Conservation (phyloP, 2,329 filamentous ascomycete species). For the Zasmidium angulare region DNA sequence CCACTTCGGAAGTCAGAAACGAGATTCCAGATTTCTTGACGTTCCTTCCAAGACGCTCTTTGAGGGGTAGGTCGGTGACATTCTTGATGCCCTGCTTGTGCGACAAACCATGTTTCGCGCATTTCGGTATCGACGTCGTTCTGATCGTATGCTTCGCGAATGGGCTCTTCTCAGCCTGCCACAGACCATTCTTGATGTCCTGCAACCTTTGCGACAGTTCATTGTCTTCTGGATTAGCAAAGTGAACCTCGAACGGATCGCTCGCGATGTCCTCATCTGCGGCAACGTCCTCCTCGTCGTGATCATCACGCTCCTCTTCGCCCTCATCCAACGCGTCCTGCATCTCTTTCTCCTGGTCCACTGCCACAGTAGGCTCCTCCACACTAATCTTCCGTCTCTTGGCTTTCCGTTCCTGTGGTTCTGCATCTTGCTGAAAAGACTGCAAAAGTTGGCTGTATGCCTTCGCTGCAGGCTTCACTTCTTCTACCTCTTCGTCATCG, state of each 20-base stretch:
- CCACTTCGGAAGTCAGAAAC: slow-evolving; percentile 52
- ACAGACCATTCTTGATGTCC: slow-evolving; percentile 50
- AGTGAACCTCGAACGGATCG: slow-evolving; percentile 79
- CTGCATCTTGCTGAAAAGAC: slow-evolving; percentile 48
- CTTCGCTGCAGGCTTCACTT: slow-evolving; percentile 29
- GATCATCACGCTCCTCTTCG: slow-evolving; percentile 43
- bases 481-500: slow-evolving; percentile 35
- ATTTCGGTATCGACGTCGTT: slow-evolving; percentile 20
- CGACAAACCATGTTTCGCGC: slow-evolving; percentile 5
- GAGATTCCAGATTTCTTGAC: slow-evolving; percentile 44
- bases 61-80: slow-evolving; percentile 57
- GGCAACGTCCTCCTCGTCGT: slow-evolving; percentile 47
- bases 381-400: slow-evolving; percentile 55
- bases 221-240: slow-evolving; percentile 65
- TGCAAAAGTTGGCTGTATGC: slow-evolving; percentile 60
- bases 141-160: slow-evolving; percentile 17
- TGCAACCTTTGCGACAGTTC: slow-evolving; percentile 55
- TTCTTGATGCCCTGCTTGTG: slow-evolving; percentile 3
- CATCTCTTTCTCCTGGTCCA: slow-evolving; percentile 18
- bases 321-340: slow-evolving; percentile 40
- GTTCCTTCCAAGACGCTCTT: slow-evolving; percentile 64
- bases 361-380: slow-evolving; percentile 1
- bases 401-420: slow-evolving; percentile 44
- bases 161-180: slow-evolving; percentile 38
- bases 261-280: slow-evolving; percentile 42